phyloP scores from a whole-genome alignment of 345 rosid species.

The Hibiscus mutabilis region DNA sequence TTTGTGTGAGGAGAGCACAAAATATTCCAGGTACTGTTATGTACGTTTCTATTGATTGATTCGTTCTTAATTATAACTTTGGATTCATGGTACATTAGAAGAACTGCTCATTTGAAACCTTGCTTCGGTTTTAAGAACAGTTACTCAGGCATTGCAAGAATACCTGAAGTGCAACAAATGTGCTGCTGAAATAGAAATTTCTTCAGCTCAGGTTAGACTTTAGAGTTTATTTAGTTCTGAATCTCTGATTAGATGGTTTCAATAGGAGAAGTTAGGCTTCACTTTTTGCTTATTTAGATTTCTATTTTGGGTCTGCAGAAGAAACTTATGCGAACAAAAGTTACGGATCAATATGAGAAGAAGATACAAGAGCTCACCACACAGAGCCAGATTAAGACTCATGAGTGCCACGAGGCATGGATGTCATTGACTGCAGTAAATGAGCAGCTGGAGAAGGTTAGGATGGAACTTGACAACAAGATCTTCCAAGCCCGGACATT shows the following conservation, averaged over 20 bases:
- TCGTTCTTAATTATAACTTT: neutral
- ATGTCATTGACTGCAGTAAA: constrained; percentile 78
- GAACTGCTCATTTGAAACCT: neutral
- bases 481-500: constrained; percentile 56
- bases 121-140: constrained; percentile 30
- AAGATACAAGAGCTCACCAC: constrained; percentile 66
- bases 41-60: neutral
- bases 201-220: constrained; percentile 52
- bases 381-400: constrained; percentile 59
- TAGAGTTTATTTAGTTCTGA: constrained; percentile 4
- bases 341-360: constrained; percentile 75
- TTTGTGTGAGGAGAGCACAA: constrained; percentile 75
- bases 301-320: constrained; percentile 45
- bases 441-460: constrained; percentile 74
- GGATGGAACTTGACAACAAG: constrained; percentile 86
- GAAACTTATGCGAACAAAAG: constrained; percentile 62
- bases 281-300: constrained; percentile 17
- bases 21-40: constrained; percentile 37
- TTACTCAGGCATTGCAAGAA: constrained; percentile 39
- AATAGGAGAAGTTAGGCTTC: constrained; percentile 9
- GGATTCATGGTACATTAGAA: neutral
- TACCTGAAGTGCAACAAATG: constrained; percentile 69
- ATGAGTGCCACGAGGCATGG: constrained; percentile 98
- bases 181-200: constrained; percentile 61
- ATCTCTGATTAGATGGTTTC: neutral